Base-by-base conservation (phyloP, 1,139 yeast species). In the Zygosaccharomyces sapae region DNA sequence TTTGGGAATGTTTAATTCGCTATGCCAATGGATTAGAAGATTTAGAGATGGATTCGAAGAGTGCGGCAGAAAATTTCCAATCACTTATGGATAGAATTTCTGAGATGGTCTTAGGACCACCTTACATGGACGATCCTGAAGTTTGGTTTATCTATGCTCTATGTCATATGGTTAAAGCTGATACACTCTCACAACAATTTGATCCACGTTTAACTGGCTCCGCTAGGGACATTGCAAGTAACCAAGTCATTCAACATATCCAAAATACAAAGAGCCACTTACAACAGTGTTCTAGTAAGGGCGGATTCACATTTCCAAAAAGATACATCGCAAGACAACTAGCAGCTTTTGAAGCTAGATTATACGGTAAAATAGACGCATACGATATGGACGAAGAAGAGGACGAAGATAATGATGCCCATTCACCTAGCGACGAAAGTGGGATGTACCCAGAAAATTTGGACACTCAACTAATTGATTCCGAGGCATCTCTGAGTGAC, bases 1-100 rank as follows among this genome's bases (percentile, higher is more conserved):
- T 71, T 16, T 71, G 74, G 75, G 61, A 63, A 18, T 50, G 63
- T 3, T 43, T 63, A 19, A 44, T 54, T 9, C 41, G 38, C 22
- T 46, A 47, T 18, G 47, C 54, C 2, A 47, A 51, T 31, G 37
- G 51, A 27, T 31, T 50, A 18, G 40, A 36, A 20, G 46, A 27
- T 36, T 29, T 38, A 29, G 45, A 33, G 16, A 38, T 30, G 22
- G 48, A 47, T 4, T 37, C 29, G 6, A 44, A 36, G 3, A 34
- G n/a, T 5, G 25, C 25, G 1, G 39, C 30, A 13, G 49, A 46
- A 10, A 38, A 25, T 7, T 16, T 61, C 10, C 53, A 51, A 19
- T 36, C 48, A n/a, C 45, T 63, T 4, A 56, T 62, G 7, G 66
- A 63, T n/a, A 54, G 50, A 38, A 47, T 63, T 8, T 49, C 59